phyloP scores from a whole-genome alignment of 352 stramenopile genomes.

The Globisporangium iwayamae region DNA sequence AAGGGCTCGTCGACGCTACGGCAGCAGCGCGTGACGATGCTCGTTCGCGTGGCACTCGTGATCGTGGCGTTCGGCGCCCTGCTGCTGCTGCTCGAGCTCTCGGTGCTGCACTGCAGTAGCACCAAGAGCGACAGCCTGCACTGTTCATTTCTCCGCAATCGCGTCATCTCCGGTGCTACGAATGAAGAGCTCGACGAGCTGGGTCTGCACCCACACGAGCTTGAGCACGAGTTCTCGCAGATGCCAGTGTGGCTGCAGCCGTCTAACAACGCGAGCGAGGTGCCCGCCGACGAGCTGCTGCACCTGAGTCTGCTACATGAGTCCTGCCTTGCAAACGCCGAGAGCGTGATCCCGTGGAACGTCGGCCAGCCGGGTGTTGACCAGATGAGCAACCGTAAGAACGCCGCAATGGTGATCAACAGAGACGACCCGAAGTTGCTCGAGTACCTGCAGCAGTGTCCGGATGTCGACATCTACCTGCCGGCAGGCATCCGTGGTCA shows the following conservation, averaged over 20 bases:
- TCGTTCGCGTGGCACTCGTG: conserved; percentile 1
- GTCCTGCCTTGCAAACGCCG: conserved; percentile 36
- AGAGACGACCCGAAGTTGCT: conserved; percentile 35
- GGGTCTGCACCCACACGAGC: neutral
- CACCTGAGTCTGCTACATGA: conserved; percentile 53
- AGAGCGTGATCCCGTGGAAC: conserved; percentile 48
- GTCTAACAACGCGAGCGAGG: conserved; percentile 2
- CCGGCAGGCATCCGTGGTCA: conserved; percentile 33
- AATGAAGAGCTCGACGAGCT: neutral
- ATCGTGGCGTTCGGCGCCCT: conserved; percentile 1
- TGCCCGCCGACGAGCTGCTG: conserved; percentile 29
- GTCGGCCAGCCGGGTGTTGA: conserved; percentile 21
- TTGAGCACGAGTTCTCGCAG: neutral
- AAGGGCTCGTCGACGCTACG: neutral
- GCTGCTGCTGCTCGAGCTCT: conserved; percentile 11
- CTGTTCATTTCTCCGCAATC: neutral
- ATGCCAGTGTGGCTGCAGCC: neutral
- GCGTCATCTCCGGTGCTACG: neutral
- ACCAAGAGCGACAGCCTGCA: neutral
- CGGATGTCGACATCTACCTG: conserved; percentile 66
- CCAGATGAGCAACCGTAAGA: conserved; percentile 12
- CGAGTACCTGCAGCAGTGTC: conserved; percentile 46
- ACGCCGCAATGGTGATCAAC: conserved; percentile 24
- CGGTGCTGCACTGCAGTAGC: neutral
- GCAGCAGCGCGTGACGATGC: neutral